These are phyloP conservation scores for Gelatoporia subvermispora DNA, from an alignment of 768 basidiomycete genomes.

Conservation along the genomic window DNA sequence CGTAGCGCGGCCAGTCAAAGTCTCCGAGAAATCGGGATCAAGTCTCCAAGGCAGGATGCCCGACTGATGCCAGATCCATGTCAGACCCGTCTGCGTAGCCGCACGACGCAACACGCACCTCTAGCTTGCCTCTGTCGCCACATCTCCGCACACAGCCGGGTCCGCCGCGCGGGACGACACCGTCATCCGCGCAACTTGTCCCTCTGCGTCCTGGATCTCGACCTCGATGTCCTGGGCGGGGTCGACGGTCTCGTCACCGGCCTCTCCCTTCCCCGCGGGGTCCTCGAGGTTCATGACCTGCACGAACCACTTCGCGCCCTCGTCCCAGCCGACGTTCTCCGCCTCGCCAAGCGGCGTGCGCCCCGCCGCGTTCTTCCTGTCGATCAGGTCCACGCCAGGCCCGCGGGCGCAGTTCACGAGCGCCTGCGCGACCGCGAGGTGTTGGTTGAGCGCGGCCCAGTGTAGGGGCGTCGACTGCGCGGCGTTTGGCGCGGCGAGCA, in stretches of 20 bases:
- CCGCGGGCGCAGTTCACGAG: conserved; percentile 55
- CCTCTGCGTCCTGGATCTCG: conserved; percentile 70
- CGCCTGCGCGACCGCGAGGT: conserved; percentile 55
- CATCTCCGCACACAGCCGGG: not conserved
- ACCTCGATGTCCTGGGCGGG: conserved; percentile 49
- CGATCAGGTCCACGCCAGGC: conserved; percentile 65
- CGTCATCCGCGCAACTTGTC: conserved; percentile 60
- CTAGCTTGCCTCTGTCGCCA: no score
- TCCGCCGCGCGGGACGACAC: conserved; percentile 3
- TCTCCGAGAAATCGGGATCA: no score
- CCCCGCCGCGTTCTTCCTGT: conserved; percentile 69
- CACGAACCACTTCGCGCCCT: conserved; percentile 80
- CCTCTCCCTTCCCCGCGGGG: conserved; percentile 28
- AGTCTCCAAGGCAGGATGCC: no score
- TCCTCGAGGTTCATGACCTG: conserved; percentile 73
- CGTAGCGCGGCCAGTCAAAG: no score
- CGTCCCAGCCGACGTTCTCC: conserved; percentile 75
- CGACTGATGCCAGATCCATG: no score
- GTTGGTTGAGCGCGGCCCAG: conserved; percentile 86
- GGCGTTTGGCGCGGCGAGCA: conserved; percentile 60
- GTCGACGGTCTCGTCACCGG: conserved; percentile 33
- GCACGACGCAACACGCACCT: no score
- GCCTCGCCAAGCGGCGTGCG: conserved; percentile 78
- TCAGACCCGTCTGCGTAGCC: no score
- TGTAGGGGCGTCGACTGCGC: conserved; percentile 83